Conservation (phyloP, 2,329 filamentous ascomycete genomes). For the Geosmithia putterillii region DNA sequence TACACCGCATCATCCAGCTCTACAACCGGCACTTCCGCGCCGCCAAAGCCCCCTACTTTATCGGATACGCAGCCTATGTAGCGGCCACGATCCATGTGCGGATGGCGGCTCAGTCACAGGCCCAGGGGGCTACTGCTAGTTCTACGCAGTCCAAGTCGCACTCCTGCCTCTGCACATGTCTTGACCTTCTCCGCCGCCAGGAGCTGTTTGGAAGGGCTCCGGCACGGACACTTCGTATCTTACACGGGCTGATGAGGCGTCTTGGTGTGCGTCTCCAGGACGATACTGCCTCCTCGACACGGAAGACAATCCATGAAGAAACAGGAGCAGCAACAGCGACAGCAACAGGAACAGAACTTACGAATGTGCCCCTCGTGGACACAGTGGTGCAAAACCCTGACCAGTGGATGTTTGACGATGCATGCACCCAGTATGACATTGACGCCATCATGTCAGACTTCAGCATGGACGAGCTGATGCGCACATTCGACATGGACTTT, state of each 20-base stretch:
- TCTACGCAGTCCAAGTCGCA: too few species aligned
- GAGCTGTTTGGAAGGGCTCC: constrained; percentile 20
- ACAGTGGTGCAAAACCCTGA: too few species aligned
- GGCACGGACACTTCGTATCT: not conserved
- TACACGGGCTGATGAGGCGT: not conserved
- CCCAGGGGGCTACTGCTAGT: constrained; percentile 23
- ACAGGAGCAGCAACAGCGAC: too few species aligned
- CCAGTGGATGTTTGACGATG: too few species aligned
- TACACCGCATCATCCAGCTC: constrained; percentile 26
- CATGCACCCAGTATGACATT: not conserved
- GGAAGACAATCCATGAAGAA: too few species aligned
- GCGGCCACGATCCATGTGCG: constrained; percentile 38
- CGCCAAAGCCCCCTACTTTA: constrained; percentile 34
- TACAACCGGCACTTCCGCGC: constrained; percentile 33
- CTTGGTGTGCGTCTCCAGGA: not conserved
- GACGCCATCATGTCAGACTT: not conserved
- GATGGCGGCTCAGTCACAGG: constrained; percentile 33
- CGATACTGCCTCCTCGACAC: too few species aligned
- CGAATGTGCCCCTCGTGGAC: too few species aligned
- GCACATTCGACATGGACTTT: not conserved
- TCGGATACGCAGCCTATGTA: constrained; percentile 44
- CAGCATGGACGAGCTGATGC: not conserved
- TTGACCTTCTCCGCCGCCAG: constrained; percentile 7
- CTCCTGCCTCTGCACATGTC: constrained; percentile 25
- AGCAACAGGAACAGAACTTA: too few species aligned